Percentiles rank a stretch among this genome's conserved stretches.
Conservation (phyloP, 805 yeast genomes). For the Cephaloascus albidus region DNA sequence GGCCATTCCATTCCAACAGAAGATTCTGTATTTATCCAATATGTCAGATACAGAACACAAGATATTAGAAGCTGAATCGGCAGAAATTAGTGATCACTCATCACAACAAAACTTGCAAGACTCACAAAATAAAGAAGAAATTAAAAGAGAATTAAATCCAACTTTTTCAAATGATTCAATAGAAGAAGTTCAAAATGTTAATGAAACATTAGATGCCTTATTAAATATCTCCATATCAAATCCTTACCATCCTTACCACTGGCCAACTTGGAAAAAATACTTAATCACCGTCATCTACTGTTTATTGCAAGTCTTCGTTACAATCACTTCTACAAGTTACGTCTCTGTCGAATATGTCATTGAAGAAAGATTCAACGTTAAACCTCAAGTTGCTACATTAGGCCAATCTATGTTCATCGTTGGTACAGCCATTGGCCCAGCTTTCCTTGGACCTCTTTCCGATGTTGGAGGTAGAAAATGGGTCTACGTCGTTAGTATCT, state of each 20-base stretch:
- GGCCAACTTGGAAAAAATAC: slow-evolving; percentile 15
- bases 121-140: too few relatives aligned
- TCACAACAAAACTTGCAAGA: too few relatives aligned
- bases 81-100: too few relatives aligned
- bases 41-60: too few relatives aligned
- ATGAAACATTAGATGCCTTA: slow-evolving; percentile 1
- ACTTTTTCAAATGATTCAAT: slow-evolving; percentile 1
- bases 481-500: slow-evolving; percentile 19
- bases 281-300: slow-evolving; percentile 14
- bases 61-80: too few relatives aligned
- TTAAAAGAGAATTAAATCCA: not conserved
- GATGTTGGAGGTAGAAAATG: slow-evolving; percentile 26
- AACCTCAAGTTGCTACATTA: slow-evolving; percentile 19
- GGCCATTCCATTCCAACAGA: too few relatives aligned
- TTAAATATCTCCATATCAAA: slow-evolving; percentile 10
- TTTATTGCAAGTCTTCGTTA: slow-evolving; percentile 16
- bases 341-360: slow-evolving; percentile 17
- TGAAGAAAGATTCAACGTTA: slow-evolving; percentile 13
- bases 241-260: slow-evolving; percentile 20
- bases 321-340: slow-evolving; percentile 20
- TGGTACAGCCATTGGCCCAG: slow-evolving; percentile 25
- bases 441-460: slow-evolving; percentile 23
- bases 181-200: not conserved
- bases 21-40: too few relatives aligned
- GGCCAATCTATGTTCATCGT: slow-evolving; percentile 23